Conservation (phyloP, 306 rosid species). For the Rosa rugosa region DNA sequence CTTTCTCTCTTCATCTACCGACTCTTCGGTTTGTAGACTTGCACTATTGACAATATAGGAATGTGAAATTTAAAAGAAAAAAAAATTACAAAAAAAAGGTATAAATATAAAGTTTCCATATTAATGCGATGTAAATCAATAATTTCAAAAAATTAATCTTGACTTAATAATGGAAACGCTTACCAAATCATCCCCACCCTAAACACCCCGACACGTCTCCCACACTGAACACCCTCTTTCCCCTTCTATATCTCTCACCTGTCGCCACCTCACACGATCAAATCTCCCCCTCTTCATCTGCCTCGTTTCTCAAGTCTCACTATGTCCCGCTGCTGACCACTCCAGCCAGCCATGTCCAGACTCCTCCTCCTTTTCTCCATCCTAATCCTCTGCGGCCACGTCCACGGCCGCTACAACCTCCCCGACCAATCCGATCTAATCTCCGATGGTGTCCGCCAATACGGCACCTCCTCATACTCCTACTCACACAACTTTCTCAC, state of each 20-base stretch:
- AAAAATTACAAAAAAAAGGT: too few species aligned
- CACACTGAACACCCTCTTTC: background rate
- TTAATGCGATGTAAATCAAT: too few species aligned
- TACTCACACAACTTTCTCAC: background rate
- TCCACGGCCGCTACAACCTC: constrained; percentile 36
- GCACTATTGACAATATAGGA: too few species aligned
- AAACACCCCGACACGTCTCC: background rate
- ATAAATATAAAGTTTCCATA: too few species aligned
- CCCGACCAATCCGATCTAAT: constrained; percentile 35
- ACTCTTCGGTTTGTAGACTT: too few species aligned
- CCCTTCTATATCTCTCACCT: background rate
- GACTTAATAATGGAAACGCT: background rate
- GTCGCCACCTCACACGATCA: background rate
- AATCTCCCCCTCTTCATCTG: background rate
- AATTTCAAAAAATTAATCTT: too few species aligned
- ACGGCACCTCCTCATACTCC: background rate
- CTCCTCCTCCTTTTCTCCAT: constrained; percentile 27
- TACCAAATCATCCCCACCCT: background rate
- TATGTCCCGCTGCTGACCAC: background rate
- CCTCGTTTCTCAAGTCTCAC: background rate
- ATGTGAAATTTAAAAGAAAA: too few species aligned
- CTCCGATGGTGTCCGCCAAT: constrained; percentile 53
- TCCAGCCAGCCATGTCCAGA: constrained; percentile 18
- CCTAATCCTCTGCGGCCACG: constrained; percentile 41
- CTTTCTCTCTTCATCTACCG: too few species aligned